Evolutionary conservation across 2,329 filamentous ascomycete species (phyloP), one percentile per base, ranked within the genome.

Genomic region (Dichotomopilus funicola): DNA sequence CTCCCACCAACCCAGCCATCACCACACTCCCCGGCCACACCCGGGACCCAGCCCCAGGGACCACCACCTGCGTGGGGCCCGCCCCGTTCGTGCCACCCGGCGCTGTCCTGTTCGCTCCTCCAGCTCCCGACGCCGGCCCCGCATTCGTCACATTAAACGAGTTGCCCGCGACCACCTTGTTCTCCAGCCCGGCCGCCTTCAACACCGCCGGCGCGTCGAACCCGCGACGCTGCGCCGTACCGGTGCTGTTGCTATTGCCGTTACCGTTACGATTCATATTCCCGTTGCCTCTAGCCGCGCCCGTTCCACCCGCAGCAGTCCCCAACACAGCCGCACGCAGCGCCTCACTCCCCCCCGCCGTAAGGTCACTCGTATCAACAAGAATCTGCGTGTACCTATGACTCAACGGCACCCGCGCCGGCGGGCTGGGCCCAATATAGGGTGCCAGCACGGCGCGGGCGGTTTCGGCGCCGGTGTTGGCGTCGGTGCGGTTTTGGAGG

Each of bases 301-400:
- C 19, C 19, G 19, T 27, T 2, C 2, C 19, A 27, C 19, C 19
- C 19, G 19, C 19, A 27, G 2, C 19, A 27, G 19, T 27, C 19
- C 19, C 19, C 19, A 27, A 27, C 19, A 70, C 68, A 3, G 71
- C 70, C 12, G 52, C 57, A 19, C 59, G 59, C 44, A 72, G 63
- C 13, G 58, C 62, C 33, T 44, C 13, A 19, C 38, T 13, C 6
- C 45, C 59, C 38, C 56, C 27, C 5, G 42, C 47, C 44, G 55
- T 58, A n/a, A 59, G 44, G n/a, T 51, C 51, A 59, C 65, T 71
- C 38, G 70, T 72, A 64, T 74, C 71, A 52, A 74, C 65, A 7
- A 73, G 65, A n/a, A 74, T 55, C 58, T 72, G 67, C 8, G 68
- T 68, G 63, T 73, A 73, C n/a, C 67, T 63, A 57, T 74, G 72